Conservation (phyloP, 805 yeast genomes). For the Wickerhamiella australiensis region DNA sequence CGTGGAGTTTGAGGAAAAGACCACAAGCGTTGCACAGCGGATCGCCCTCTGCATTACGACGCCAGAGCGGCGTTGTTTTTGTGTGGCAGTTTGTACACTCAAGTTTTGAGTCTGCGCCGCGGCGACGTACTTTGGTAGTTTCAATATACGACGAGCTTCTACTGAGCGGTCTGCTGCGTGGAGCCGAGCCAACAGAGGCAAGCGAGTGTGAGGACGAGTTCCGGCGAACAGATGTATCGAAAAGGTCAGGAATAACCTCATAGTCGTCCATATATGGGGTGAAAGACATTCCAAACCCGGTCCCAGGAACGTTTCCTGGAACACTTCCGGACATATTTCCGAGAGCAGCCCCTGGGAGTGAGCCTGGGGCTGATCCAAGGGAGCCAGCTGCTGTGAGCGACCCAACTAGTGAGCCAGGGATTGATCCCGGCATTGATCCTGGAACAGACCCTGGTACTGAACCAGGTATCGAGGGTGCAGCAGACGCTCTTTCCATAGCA, state of each 20-base stretch:
- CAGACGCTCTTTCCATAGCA: conserved; percentile 8
- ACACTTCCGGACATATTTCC: conserved; percentile 9
- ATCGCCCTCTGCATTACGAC: conserved; percentile 87
- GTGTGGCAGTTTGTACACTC: conserved; percentile 85
- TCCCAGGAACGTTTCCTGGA: conserved; percentile 4
- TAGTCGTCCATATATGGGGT: conserved; percentile 11
- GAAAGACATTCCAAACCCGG: background rate
- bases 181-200: background rate
- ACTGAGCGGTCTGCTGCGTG: conserved; percentile 7
- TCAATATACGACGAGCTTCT: conserved; percentile 8
- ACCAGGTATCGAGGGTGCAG: background rate
- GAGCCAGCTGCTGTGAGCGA: background rate
- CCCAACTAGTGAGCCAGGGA: background rate
- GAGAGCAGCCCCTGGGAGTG: background rate
- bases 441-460: conserved; percentile 1
- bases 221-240: background rate
- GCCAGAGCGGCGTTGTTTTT: conserved; percentile 87
- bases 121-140: conserved; percentile 9
- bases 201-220: background rate
- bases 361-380: background rate
- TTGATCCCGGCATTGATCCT: background rate
- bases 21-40: conserved; percentile 97
- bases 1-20: conserved; percentile 78
- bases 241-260: conserved; percentile 4
- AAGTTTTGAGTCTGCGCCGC: conserved; percentile 12